Conservation (phyloP, 441 rosid genomes). For the Daphne laureola region DNA sequence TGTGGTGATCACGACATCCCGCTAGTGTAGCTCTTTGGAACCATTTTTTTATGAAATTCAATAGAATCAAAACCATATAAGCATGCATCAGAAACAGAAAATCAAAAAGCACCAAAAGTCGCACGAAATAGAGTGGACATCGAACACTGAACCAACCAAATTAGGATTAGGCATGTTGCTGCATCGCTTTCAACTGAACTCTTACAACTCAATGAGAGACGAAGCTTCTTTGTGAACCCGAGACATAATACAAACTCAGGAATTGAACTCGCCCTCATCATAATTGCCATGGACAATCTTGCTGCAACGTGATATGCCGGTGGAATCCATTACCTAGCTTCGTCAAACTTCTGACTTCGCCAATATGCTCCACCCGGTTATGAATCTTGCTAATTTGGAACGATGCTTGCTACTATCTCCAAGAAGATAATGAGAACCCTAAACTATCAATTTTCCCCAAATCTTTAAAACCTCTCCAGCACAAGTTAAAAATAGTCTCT, state of each 20-base stretch:
- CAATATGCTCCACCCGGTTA: too few relatives aligned
- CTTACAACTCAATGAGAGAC: slow-evolving; percentile 67
- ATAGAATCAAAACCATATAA: not conserved
- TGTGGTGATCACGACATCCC: slow-evolving; percentile 72
- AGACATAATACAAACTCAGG: not conserved
- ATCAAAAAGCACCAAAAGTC: not conserved
- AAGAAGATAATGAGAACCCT: too few relatives aligned
- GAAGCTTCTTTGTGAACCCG: slow-evolving; percentile 61
- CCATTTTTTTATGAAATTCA: not conserved
- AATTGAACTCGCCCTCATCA: not conserved
- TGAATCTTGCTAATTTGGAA: too few relatives aligned
- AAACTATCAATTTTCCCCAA: too few relatives aligned
- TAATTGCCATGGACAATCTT: too few relatives aligned
- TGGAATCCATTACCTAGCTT: too few relatives aligned
- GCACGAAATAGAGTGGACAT: not conserved
- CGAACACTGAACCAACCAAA: slow-evolving; percentile 44
- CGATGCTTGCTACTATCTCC: too few relatives aligned
- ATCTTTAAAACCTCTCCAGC: too few relatives aligned
- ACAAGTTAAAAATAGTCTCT: too few relatives aligned
- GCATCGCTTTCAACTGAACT: slow-evolving; percentile 66
- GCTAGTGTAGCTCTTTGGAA: slow-evolving; percentile 68
- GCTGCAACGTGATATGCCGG: too few relatives aligned
- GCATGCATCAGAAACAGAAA: not conserved
- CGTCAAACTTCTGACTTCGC: too few relatives aligned
- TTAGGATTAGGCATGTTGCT: slow-evolving; percentile 67